Evolutionary conservation across 129 eudicot genomes (phyloP).

Genomic region (Centella asiatica): DNA sequence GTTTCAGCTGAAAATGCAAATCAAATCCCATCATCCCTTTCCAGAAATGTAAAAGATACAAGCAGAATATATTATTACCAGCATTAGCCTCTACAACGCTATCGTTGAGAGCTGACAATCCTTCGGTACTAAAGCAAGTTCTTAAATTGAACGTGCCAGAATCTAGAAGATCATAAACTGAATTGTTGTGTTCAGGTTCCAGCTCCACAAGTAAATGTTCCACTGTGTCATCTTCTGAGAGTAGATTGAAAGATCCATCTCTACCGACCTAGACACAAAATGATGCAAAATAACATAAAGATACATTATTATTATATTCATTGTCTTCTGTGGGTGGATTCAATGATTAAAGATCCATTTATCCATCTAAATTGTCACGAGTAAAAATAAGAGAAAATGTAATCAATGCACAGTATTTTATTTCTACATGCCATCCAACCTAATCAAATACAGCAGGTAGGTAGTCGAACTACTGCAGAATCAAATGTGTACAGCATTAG

Average conservation of each 20-base stretch:
- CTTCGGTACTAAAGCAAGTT: slow-evolving; percentile 11
- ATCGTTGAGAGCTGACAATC: slow-evolving; percentile 4
- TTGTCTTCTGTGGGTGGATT: background rate
- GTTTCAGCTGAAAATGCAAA: too few species aligned
- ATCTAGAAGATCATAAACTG: slow-evolving; percentile 2
- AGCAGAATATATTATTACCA: slow-evolving; percentile 3
- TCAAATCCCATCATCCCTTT: too few species aligned
- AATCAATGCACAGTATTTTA: background rate
- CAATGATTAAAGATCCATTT: background rate
- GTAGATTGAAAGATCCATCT: slow-evolving; percentile 8
- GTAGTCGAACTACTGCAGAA: too few species aligned
- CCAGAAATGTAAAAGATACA: background rate
- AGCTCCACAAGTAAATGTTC: slow-evolving; percentile 24
- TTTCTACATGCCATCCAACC: too few species aligned
- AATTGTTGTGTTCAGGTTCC: slow-evolving; percentile 16
- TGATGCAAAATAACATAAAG: background rate
- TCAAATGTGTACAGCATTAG: too few species aligned
- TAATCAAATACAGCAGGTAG: too few species aligned
- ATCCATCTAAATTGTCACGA: too few species aligned
- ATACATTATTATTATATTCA: slow-evolving; percentile 3
- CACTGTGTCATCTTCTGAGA: slow-evolving; percentile 17
- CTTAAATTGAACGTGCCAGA: slow-evolving; percentile 9
- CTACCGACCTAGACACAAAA: slow-evolving; percentile 9
- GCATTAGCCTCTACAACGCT: background rate
- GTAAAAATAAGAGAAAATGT: background rate